A percentile compares a stretch with the other conserved stretches of the same genome.
These are phyloP conservation scores for Tolypocladium pustulatum DNA, from an alignment of 2,329 filamentous ascomycete genomes.

Conservation along the genomic window DNA sequence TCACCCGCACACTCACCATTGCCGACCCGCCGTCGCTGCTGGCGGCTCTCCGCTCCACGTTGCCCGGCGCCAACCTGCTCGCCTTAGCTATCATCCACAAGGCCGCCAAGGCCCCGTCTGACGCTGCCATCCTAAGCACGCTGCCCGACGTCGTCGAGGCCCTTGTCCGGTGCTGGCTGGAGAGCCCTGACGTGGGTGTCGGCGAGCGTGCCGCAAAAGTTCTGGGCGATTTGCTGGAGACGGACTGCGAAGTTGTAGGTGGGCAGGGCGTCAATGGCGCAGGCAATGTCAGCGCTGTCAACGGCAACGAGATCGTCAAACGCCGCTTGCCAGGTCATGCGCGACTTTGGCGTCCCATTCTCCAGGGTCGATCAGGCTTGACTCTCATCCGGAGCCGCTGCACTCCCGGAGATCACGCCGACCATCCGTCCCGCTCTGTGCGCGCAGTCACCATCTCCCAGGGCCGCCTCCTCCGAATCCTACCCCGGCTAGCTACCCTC, in stretches of 20 bases:
- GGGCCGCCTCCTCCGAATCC: slow-evolving; percentile 38
- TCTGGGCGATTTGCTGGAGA: slow-evolving; percentile 42
- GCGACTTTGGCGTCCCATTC: slow-evolving; percentile 42
- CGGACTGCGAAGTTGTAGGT: slow-evolving; percentile 36
- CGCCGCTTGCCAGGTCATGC: slow-evolving; percentile 36
- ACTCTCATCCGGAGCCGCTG: slow-evolving; percentile 28
- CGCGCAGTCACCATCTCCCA: slow-evolving; percentile 39
- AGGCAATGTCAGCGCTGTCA: slow-evolving; percentile 8
- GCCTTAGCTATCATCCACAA: slow-evolving; percentile 47
- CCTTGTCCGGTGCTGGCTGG: slow-evolving; percentile 42
- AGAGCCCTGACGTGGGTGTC: slow-evolving; percentile 41
- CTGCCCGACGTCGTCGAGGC: slow-evolving; percentile 37
- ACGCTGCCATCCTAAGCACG: slow-evolving; percentile 38
- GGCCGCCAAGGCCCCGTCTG: slow-evolving; percentile 34
- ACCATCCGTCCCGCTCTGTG: slow-evolving; percentile 11
- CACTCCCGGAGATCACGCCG: slow-evolving; percentile 16
- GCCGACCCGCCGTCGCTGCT: slow-evolving; percentile 41
- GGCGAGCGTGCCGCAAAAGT: slow-evolving; percentile 41
- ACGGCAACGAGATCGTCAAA: slow-evolving; percentile 24
- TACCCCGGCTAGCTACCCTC: slow-evolving; percentile 38
- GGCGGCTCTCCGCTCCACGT: slow-evolving; percentile 40
- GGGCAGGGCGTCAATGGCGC: slow-evolving; percentile 13
- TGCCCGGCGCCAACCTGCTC: slow-evolving; percentile 46
- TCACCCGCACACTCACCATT: slow-evolving; percentile 39
- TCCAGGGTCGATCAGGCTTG: slow-evolving; percentile 34